Conservation (phyloP, 1,139 yeast genomes). For the Oligophagozyma castellii region DNA sequence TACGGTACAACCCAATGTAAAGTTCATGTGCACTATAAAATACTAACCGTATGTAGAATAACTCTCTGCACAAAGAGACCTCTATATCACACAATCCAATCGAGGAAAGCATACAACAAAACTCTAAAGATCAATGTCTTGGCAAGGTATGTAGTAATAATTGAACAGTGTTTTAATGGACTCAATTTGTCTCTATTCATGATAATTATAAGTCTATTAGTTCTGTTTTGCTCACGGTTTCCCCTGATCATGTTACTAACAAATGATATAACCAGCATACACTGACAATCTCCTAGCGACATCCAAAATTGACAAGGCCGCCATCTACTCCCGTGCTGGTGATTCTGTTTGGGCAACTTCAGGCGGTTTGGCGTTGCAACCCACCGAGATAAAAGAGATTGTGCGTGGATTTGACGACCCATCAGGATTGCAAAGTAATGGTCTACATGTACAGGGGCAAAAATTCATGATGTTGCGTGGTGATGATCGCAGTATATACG, state of each 20-base stretch:
- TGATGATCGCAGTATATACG: slow-evolving; percentile 87
- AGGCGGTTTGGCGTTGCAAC: slow-evolving; percentile 51
- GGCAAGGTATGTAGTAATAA: slow-evolving; percentile 34
- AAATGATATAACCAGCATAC: slow-evolving; percentile 39
- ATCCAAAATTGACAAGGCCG: slow-evolving; percentile 82
- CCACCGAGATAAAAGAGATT: slow-evolving; percentile 58
- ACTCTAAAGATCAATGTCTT: no score
- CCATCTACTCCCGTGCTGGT: slow-evolving; percentile 87
- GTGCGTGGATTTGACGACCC: slow-evolving; percentile 78
- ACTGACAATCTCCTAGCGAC: slow-evolving; percentile 83
- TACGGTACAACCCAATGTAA: no score
- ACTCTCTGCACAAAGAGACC: no score
- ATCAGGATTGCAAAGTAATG: slow-evolving; percentile 62
- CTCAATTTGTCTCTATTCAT: no score
- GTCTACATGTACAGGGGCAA: slow-evolving; percentile 72
- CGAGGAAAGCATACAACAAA: no score
- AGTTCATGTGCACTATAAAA: no score
- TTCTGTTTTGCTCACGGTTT: no score
- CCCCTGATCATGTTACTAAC: background rate
- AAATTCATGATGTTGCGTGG: slow-evolving; percentile 85
- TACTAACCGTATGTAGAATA: no score
- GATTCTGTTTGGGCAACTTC: slow-evolving; percentile 91
- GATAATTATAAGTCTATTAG: no score
- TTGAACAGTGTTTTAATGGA: no score
- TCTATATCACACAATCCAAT: no score